phyloP scores from a whole-genome alignment of 805 yeast species.

The Metschnikowia chrysomelidarum region DNA sequence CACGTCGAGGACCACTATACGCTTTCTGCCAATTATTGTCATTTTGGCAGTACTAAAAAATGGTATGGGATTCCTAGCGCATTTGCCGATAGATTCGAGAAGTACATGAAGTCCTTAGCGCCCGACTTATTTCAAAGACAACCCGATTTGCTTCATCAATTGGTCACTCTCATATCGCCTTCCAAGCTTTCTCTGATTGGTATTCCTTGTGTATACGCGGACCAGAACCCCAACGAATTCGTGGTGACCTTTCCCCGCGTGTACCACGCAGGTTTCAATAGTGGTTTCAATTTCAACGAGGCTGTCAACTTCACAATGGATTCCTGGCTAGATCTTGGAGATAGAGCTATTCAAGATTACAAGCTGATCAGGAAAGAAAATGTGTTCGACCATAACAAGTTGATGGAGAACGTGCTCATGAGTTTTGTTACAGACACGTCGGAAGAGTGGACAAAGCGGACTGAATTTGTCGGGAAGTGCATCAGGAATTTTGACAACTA shows the following conservation, averaged over 20 bases:
- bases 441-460: slow-evolving; percentile 8
- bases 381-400: slow-evolving; percentile 52
- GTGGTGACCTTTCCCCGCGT: slow-evolving; percentile 44
- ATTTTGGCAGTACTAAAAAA: slow-evolving; percentile 81
- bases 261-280: slow-evolving; percentile 46
- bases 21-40: slow-evolving; percentile 88
- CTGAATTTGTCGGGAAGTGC: slow-evolving; percentile 20
- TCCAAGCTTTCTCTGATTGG: slow-evolving; percentile 46
- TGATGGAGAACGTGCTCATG: slow-evolving; percentile 46
- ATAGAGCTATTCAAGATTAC: slow-evolving; percentile 27
- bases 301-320: slow-evolving; percentile 62
- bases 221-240: slow-evolving; percentile 66
- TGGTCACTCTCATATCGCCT: slow-evolving; percentile 80
- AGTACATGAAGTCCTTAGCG: slow-evolving; percentile 55
- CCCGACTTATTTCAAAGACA: slow-evolving; percentile 84
- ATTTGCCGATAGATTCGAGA: slow-evolving; percentile 62
- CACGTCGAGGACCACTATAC: slow-evolving; percentile 95
- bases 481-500: slow-evolving; percentile 29
- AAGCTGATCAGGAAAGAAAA: slow-evolving; percentile 40
- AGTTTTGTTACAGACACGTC: slow-evolving; percentile 17
- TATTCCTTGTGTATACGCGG: slow-evolving; percentile 49
- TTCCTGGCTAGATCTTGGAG: slow-evolving; percentile 67
- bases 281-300: slow-evolving; percentile 46
- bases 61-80: slow-evolving; percentile 90
- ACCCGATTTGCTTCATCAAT: slow-evolving; percentile 85